Conservation (phyloP, 1,284 basidiomycete genomes). For the Omphalotus olearius region DNA sequence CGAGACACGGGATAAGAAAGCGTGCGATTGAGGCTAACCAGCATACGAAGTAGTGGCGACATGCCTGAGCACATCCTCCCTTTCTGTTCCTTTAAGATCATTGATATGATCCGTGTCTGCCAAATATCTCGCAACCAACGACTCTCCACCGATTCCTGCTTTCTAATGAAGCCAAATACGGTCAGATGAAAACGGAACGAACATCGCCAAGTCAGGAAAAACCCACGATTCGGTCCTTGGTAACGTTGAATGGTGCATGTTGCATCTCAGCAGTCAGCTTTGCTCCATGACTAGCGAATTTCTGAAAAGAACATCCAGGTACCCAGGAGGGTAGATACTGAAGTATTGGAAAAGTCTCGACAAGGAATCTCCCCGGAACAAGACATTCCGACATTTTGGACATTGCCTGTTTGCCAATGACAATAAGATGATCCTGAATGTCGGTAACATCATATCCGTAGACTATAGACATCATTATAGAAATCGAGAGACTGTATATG, state of each 20-base stretch:
- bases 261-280: not conserved
- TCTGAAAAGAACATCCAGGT: not conserved
- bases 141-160: not conserved
- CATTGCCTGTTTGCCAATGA: not conserved
- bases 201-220: not conserved
- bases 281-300: not conserved
- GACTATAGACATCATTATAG: constrained; percentile 1
- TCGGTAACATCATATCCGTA: not conserved
- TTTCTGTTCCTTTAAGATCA: not conserved
- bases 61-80: not conserved
- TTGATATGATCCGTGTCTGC: not conserved
- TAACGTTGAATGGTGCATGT: not conserved
- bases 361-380: constrained; percentile 3
- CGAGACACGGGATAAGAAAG: not conserved
- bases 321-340: constrained; percentile 1
- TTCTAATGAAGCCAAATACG: not conserved
- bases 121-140: not conserved
- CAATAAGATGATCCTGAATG: not conserved
- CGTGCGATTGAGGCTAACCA: not conserved
- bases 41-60: not conserved
- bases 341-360: not conserved
- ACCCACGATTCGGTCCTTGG: not conserved
- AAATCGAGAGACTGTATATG: not conserved
- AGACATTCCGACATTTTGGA: not conserved
- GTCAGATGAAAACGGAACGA: not conserved